Conservation (phyloP, 2,329 filamentous ascomycete genomes). For the Monilinia fructicola region DNA sequence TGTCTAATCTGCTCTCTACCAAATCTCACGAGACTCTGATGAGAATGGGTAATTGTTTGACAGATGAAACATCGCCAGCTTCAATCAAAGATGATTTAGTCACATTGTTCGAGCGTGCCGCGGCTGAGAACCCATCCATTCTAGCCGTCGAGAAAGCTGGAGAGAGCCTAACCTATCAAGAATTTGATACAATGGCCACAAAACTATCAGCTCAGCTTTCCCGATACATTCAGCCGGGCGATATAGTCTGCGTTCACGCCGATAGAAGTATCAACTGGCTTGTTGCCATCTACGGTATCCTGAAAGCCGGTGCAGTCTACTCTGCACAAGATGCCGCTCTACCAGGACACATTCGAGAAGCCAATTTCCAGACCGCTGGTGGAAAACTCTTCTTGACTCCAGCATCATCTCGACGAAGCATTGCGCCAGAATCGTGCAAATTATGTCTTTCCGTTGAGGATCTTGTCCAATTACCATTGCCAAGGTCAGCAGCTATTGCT, state of each 20-base stretch:
- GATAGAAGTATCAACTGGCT: constrained; percentile 50
- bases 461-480: constrained; percentile 13
- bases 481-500: background rate
- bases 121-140: background rate
- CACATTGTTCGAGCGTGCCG: constrained; percentile 17
- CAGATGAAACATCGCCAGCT: constrained; percentile 2
- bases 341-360: constrained; percentile 32
- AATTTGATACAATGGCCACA: constrained; percentile 5
- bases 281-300: constrained; percentile 40
- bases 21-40: background rate
- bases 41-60: constrained; percentile 19
- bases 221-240: constrained; percentile 40
- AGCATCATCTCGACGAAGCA: constrained; percentile 12
- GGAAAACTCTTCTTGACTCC: constrained; percentile 37
- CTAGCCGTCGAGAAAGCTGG: constrained; percentile 12
- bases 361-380: constrained; percentile 33
- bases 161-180: constrained; percentile 4
- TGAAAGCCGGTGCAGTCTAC: constrained; percentile 41
- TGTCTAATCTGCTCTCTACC: background rate
- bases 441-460: constrained; percentile 23
- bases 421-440: constrained; percentile 22
- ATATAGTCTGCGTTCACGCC: constrained; percentile 45
- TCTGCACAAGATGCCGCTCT: constrained; percentile 38
- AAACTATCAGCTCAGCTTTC: constrained; percentile 14
- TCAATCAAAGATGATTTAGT: constrained; percentile 22